A percentile compares a stretch with the other conserved stretches of the same genome.
Conservation (phyloP, 306 rosid genomes). For the Vachellia collinsii region DNA sequence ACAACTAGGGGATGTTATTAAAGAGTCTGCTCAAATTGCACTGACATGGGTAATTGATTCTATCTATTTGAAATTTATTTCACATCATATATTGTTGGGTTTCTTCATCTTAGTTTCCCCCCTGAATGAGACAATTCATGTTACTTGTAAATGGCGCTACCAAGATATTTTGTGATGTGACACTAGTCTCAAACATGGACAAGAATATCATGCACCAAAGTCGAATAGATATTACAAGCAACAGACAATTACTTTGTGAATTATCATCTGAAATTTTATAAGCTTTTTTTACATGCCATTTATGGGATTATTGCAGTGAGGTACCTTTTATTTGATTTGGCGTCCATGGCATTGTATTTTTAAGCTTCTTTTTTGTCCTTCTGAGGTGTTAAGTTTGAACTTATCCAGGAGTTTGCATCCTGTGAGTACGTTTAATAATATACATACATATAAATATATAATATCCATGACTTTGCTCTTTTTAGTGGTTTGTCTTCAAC, state of each 20-base stretch:
- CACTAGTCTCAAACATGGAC: not conserved
- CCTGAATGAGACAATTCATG: conserved; percentile 18
- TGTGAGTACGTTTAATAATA: not conserved
- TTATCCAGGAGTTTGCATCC: not conserved
- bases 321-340: conserved; percentile 5
- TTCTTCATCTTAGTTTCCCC: conserved; percentile 13
- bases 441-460: too few species aligned
- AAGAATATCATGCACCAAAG: not conserved
- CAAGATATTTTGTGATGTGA: not conserved
- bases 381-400: conserved; percentile 1
- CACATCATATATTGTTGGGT: conserved; percentile 10
- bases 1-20: conserved; percentile 96
- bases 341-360: conserved; percentile 11
- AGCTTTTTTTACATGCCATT: conserved; percentile 28
- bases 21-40: conserved; percentile 98
- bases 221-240: not conserved
- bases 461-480: not conserved
- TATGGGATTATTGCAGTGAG: conserved; percentile 23
- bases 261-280: not conserved
- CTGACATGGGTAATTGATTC: conserved; percentile 85
- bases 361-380: conserved; percentile 16
- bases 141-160: not conserved
- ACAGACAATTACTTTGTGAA: conserved; percentile 8
- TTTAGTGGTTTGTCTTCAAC: conserved; percentile 12
- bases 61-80: conserved; percentile 34